Base-by-base conservation (phyloP, 257 asterid genomes). In the Penstemon eatonii region DNA sequence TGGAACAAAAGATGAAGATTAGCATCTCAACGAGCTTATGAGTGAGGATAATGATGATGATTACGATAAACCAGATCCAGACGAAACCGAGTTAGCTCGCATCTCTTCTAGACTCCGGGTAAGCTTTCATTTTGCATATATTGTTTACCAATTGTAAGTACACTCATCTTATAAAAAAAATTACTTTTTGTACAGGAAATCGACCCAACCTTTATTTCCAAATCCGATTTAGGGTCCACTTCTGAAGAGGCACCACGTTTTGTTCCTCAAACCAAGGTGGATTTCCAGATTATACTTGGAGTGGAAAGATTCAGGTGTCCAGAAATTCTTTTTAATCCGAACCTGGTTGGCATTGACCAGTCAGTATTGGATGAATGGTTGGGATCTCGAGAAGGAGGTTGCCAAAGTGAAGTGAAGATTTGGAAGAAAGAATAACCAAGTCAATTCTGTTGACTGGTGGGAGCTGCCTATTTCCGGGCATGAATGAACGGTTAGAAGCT, bases 1-100 rank as follows among this genome's bases (percentile, higher is more conserved):
- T 60, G 99, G 99, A 41, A 75, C 84, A 37, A 91, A 60, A 76
- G 99, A 94, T 68, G 99, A 94, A 75, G 99, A 94, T 76, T 94
- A 97, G 99, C 96, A 90, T 76, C 97, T 94, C 45, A 91, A 94
- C 90, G 90, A 94, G 85, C 86, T 85, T 58, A 94, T 91, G 99
- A 87, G 99, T 72, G 75, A 75, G 78, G 99, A 86, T 78, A 90
- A 90, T 61, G 97, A 93, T 8, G 98, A 92, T 4, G 98, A 94
- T 2, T 97, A 88, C 5, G 99, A 90, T 56, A 66, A 79, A 71
- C 92, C 83, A 41, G 96, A 83, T 74, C 82, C 78, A 53, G 95
- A 94, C 13, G 99, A 94, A 85, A 73, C 85, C 5, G 99, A 94
- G 83, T 81, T 94, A 73, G 78, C 91, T 63, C 96, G 95, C 51